Base-by-base conservation (phyloP, 257 asterid species). In the Linaria vulgaris region DNA sequence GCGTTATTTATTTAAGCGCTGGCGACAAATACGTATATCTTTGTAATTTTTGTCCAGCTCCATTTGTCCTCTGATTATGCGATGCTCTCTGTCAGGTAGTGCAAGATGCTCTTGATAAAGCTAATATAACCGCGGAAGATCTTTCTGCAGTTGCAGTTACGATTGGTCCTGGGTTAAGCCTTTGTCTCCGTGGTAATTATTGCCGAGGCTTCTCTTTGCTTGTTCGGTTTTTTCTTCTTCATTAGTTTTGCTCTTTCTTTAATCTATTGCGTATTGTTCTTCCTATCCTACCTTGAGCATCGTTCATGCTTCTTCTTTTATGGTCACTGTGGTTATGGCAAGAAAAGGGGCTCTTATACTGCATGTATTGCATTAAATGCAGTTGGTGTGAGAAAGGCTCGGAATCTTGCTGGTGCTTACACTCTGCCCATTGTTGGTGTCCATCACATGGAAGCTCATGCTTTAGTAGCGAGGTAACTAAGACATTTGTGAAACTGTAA, bases 371-470 rank as follows among this genome's bases (percentile, higher is more conserved):
- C 69, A 56, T 72, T 72, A 69, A 49, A 31, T 61, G 72, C 79
- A 94, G 96, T 90, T 94, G 97, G 96, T 53, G 92, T 94, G 74
- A 84, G 81, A 67, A 94, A 94, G 82, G 99, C 97, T 76, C 89
- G 99, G 56, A 86, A 84, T 64, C 75, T 90, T 72, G 97, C 99
- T 45, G 89, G 96, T 61, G 61, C 79, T 43, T 76, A 78, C 63
- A 53, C 79, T 75, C 74, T 94, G 64, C 97, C 97, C 55, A 83
- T 94, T 71, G 81, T 90, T 15, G 95, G 95, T 43, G 95, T 94
- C 60, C 97, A 90, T 76, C 99, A 87, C 83, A 94, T 90, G 97
- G 97, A 94, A 82, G 97, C 97, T 64, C 97, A 94, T 74, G 88
- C 97, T 73, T 78, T 90, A 68, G 95, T 94, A 59, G 90, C 99